Conservation (phyloP, 2,329 filamentous ascomycete species). For the Stagonosporopsis tanaceti region DNA sequence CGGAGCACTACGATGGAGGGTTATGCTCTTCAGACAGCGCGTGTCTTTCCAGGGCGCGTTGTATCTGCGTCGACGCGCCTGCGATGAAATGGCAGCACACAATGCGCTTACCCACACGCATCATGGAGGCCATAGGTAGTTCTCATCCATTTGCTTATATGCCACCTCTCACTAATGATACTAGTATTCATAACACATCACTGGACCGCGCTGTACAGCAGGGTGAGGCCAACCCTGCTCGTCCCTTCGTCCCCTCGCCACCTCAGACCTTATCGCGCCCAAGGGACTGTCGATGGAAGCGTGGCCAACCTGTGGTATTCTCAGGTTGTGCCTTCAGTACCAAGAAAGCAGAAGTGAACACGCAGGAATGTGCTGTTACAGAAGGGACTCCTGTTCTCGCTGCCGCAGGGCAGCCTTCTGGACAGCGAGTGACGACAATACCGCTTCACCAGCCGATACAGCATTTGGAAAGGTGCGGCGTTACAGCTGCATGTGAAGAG, state of each 20-base stretch:
- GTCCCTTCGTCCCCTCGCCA: conserved; percentile 12
- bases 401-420: neutral
- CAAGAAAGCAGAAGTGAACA: neutral
- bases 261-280: conserved; percentile 7
- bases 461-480: neutral
- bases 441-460: neutral
- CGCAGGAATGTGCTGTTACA: neutral
- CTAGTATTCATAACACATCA: neutral
- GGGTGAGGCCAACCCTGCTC: conserved; percentile 9
- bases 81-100: conserved; percentile 23
- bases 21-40: conserved; percentile 44
- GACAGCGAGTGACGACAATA: neutral
- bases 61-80: conserved; percentile 24
- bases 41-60: conserved; percentile 38
- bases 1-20: conserved; percentile 47
- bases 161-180: neutral
- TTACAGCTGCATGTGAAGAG: neutral
- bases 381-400: neutral
- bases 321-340: conserved; percentile 17
- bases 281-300: conserved; percentile 29
- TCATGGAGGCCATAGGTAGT: conserved; percentile 3
- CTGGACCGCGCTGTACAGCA: neutral
- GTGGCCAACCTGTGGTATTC: conserved; percentile 27
- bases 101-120: conserved; percentile 4
- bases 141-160: neutral